These are phyloP conservation scores for Saxophila tyrrhenica DNA, from an alignment of 495 filamentous ascomycete species.

Conservation along the genomic window DNA sequence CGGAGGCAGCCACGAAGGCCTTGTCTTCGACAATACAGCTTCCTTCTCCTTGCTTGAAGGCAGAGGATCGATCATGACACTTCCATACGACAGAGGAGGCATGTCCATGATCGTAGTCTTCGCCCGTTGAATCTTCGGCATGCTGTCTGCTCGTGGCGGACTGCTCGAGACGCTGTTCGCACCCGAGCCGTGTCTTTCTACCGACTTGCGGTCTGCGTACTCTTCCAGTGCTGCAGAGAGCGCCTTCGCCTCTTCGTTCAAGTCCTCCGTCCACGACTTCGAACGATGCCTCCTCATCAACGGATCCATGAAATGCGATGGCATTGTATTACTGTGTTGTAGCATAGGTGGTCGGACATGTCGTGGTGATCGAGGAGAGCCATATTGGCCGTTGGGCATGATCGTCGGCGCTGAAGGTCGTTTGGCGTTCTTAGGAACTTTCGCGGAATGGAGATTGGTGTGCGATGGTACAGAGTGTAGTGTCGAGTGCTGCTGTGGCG, in stretches of 20 bases:
- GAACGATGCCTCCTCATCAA: slow-evolving; percentile 37
- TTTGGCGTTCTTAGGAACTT: slow-evolving; percentile 18
- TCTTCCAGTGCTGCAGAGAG: slow-evolving; percentile 82
- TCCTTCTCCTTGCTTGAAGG: slow-evolving; percentile 96
- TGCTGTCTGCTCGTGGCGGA: slow-evolving; percentile 33
- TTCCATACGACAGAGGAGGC: slow-evolving; percentile 72
- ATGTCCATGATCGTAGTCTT: slow-evolving; percentile 54
- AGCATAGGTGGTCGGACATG: slow-evolving; percentile 11
- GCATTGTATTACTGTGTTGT: slow-evolving; percentile 12
- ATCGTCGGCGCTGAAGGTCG: slow-evolving; percentile 15
- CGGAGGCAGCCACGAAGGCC: slow-evolving; percentile 90
- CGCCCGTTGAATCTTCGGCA: slow-evolving; percentile 21
- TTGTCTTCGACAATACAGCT: slow-evolving; percentile 75
- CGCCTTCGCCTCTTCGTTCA: slow-evolving; percentile 75
- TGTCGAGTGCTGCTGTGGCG: neutral
- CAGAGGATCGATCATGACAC: slow-evolving; percentile 92
- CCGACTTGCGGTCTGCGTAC: slow-evolving; percentile 51
- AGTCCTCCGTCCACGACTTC: slow-evolving; percentile 75
- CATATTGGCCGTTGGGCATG: slow-evolving; percentile 17
- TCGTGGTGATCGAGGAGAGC: slow-evolving; percentile 11
- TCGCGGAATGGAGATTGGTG: slow-evolving; percentile 15
- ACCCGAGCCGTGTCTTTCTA: slow-evolving; percentile 7
- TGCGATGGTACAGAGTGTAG: slow-evolving; percentile 1
- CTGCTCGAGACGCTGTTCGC: slow-evolving; percentile 24
- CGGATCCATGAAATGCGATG: neutral